Evolutionary conservation across 192 early-diverging fungal species (phyloP).

Genomic region (Pilobolus umbonatus): DNA sequence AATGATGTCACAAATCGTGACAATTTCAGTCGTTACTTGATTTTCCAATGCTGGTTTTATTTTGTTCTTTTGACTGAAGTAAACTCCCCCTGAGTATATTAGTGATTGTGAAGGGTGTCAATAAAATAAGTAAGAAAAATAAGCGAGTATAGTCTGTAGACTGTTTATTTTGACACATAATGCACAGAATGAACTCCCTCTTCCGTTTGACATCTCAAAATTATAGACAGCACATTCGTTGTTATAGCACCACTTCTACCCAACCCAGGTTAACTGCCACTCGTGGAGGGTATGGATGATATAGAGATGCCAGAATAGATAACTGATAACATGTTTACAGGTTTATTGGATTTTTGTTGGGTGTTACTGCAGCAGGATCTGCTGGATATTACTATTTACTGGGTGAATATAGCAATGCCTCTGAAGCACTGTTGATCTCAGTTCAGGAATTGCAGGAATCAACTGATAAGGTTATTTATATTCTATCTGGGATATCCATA

Average conservation of each 20-base stretch:
- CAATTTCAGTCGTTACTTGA: no score
- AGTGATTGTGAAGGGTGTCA: no score
- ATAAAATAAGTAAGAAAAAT: no score
- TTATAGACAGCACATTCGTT: not conserved
- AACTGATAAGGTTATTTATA: conserved; percentile 62
- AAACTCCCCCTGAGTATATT: no score
- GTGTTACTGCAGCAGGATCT: conserved; percentile 66
- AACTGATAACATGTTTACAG: not conserved
- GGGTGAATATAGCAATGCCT: conserved; percentile 80
- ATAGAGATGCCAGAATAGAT: not conserved
- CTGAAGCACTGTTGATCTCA: conserved; percentile 60
- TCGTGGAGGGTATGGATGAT: not conserved
- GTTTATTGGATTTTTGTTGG: conserved; percentile 75
- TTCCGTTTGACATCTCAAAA: not conserved
- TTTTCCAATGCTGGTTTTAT: no score
- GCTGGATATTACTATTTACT: conserved; percentile 81
- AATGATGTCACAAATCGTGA: no score
- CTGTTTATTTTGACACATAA: not conserved
- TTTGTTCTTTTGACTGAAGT: no score
- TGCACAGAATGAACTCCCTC: not conserved
- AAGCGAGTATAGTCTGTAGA: no score
- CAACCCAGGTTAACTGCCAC: not conserved
- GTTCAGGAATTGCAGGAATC: conserved; percentile 77
- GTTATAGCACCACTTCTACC: not conserved
- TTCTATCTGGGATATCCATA: not conserved